phyloP scores from a whole-genome alignment of 1,284 basidiomycete species.

The Cutaneotrichosporon dermatis region DNA sequence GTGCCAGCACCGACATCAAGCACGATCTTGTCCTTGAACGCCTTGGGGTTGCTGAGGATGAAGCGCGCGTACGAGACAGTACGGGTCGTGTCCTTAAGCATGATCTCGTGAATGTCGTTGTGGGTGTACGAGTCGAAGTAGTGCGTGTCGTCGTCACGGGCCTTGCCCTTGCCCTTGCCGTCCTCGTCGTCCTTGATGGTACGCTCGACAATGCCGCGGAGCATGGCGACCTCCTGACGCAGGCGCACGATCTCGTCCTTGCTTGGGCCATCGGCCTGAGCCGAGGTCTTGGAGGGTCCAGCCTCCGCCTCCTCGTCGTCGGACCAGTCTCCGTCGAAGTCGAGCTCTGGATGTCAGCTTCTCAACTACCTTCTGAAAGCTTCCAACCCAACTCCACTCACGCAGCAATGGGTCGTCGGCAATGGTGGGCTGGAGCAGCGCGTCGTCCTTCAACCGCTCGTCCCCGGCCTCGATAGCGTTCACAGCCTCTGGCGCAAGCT shows the following conservation, averaged over 20 bases:
- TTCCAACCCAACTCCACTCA: slow-evolving; percentile 49
- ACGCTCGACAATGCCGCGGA: slow-evolving; percentile 35
- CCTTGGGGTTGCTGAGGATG: slow-evolving; percentile 74
- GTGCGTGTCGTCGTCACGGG: slow-evolving; percentile 79
- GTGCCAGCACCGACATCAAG: slow-evolving; percentile 95
- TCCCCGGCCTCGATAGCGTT: slow-evolving; percentile 7
- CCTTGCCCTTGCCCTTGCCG: slow-evolving; percentile 38
- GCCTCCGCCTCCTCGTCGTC: slow-evolving; percentile 51
- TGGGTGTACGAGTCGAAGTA: slow-evolving; percentile 93
- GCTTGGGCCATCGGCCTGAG: too few relatives aligned
- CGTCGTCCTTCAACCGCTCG: slow-evolving; percentile 59
- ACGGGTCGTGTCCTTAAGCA: slow-evolving; percentile 75
- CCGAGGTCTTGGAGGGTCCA: too few relatives aligned
- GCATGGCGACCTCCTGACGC: slow-evolving; percentile 30
- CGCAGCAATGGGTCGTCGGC: slow-evolving; percentile 84
- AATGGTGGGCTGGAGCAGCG: slow-evolving; percentile 70
- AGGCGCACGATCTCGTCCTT: slow-evolving; percentile 28
- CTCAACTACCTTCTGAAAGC: slow-evolving; percentile 36
- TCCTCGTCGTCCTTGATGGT: slow-evolving; percentile 29
- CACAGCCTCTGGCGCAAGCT: slow-evolving; percentile 1
- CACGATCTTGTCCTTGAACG: slow-evolving; percentile 82
- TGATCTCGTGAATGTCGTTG: slow-evolving; percentile 63
- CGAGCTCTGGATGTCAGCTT: slow-evolving; percentile 52
- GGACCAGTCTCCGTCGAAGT: slow-evolving; percentile 64
- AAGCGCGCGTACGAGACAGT: slow-evolving; percentile 91